Evolutionary conservation across 202 grass and related monocot species (phyloP).

Genomic region (Elaeis oleifera): DNA sequence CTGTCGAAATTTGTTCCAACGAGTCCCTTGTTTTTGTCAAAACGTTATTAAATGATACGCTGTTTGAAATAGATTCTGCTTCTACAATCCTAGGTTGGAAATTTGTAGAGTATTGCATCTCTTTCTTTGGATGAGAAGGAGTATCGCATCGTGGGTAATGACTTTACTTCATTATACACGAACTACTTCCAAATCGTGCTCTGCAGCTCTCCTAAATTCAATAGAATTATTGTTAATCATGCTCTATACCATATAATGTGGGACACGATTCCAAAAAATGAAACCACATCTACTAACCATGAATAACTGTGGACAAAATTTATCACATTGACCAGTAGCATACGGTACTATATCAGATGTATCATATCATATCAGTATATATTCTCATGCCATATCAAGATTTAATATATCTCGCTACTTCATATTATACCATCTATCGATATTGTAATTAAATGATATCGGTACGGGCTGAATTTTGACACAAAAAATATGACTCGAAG

Average conservation of each 20-base stretch:
- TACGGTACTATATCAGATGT: too few species aligned
- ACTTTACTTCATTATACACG: conserved; percentile 45
- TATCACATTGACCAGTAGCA: too few species aligned
- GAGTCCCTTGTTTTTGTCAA: too few species aligned
- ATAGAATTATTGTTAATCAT: conserved; percentile 67
- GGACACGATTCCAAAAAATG: conserved; percentile 26
- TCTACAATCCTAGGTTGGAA: conserved; percentile 76
- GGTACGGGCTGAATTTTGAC: not conserved
- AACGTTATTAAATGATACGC: too few species aligned
- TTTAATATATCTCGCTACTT: too few species aligned
- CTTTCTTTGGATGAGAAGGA: conserved; percentile 9
- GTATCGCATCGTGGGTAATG: too few species aligned
- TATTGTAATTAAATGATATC: too few species aligned
- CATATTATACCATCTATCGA: too few species aligned
- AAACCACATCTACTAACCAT: conserved; percentile 39
- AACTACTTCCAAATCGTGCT: conserved; percentile 91
- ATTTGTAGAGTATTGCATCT: conserved; percentile 60
- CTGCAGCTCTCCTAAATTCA: conserved; percentile 76
- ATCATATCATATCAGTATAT: too few species aligned
- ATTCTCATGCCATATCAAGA: too few species aligned
- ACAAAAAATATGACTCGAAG: conserved; percentile 58
- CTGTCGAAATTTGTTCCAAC: too few species aligned
- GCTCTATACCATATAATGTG: conserved; percentile 51
- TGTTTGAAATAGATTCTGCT: conserved; percentile 42
- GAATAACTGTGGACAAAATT: not conserved